Evolutionary conservation across 164 flowering plant species (phyloP).

Genomic region (Stephania cephalantha): DNA sequence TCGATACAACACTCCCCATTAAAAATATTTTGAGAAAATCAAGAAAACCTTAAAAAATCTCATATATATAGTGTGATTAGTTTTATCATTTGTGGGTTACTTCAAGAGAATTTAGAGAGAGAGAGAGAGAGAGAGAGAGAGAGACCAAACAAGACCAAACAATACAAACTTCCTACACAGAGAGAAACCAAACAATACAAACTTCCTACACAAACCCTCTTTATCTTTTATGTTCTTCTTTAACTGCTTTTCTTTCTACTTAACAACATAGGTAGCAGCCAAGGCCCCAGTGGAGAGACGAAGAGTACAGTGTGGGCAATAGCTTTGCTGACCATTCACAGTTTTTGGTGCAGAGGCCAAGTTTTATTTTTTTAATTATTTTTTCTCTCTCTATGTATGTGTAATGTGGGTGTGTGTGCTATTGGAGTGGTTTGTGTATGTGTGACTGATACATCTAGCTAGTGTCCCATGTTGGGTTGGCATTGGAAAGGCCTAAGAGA

Average conservation of each 20-base stretch:
- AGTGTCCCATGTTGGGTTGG: slow-evolving; percentile 30
- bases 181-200: background rate
- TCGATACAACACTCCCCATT: slow-evolving; percentile 1
- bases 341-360: background rate
- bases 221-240: background rate
- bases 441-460: slow-evolving; percentile 17
- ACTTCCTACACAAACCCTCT: background rate
- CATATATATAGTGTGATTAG: too few relatives aligned
- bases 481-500: slow-evolving; percentile 27
- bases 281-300: background rate
- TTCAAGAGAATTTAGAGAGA: background rate
- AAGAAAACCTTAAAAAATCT: background rate
- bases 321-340: background rate
- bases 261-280: background rate
- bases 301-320: slow-evolving; percentile 2
- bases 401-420: too few relatives aligned
- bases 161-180: too few relatives aligned
- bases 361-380: background rate
- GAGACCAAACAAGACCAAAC: too few relatives aligned
- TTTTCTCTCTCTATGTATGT: background rate
- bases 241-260: background rate
- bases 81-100: too few relatives aligned
- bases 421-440: background rate
- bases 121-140: background rate
- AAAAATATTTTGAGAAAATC: too few relatives aligned